Conservation (phyloP, 1,284 basidiomycete genomes). For the Sporisorium scitamineum region DNA sequence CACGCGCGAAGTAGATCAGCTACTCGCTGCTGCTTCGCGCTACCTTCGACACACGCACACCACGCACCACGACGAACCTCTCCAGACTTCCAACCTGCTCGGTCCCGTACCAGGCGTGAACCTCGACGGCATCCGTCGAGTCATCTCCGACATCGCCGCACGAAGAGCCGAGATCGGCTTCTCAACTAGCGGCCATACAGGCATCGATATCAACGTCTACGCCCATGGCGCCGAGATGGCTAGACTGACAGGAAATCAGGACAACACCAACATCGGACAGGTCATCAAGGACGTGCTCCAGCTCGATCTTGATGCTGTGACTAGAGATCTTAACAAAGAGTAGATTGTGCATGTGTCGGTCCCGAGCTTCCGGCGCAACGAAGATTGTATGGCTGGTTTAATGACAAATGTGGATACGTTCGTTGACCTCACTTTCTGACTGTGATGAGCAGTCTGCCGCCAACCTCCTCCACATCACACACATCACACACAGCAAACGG, state of each 20-base stretch:
- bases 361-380: too few relatives aligned
- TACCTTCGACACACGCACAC: conserved; percentile 2
- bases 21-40: background rate
- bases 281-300: conserved; percentile 55
- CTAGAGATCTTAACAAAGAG: conserved; percentile 38
- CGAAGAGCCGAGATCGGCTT: conserved; percentile 70
- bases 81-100: background rate
- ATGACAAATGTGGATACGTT: background rate
- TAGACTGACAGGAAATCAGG: conserved; percentile 67
- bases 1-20: background rate
- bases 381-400: too few relatives aligned
- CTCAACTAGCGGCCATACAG: conserved; percentile 70
- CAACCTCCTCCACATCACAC: background rate
- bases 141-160: conserved; percentile 50
- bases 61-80: background rate
- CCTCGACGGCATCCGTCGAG: conserved; percentile 38
- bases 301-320: conserved; percentile 59
- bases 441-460: too few relatives aligned
- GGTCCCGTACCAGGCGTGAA: conserved; percentile 44
- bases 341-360: background rate
- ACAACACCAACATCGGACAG: conserved; percentile 69
- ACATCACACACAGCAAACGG: background rate
- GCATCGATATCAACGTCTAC: conserved; percentile 71
- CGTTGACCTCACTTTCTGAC: too few relatives aligned
- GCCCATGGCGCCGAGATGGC: conserved; percentile 61